Evolutionary conservation across 345 rosid genomes (phyloP), one percentile per base, ranked within the genome.

Genomic region (thale cress (Arabidopsis thaliana)): DNA sequence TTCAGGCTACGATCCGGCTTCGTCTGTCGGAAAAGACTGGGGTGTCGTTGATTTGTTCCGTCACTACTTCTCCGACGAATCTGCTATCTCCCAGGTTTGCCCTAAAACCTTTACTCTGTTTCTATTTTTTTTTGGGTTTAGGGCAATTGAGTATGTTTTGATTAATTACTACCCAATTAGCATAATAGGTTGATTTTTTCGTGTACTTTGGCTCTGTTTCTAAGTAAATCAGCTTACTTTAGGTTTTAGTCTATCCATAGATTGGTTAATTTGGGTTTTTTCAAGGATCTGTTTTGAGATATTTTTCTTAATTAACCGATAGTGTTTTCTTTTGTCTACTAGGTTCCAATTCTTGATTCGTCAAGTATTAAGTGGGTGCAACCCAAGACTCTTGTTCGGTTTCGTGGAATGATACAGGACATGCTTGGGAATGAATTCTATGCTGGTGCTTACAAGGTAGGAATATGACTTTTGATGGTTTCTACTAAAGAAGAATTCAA

Each of bases 361-460:
- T 76, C 78, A 49, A 88, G 77, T 12, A 32, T 90, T 42, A 78
- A 74, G 56, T 85, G 84, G 83, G 30, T 95, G 63, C 89, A 85
- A 72, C 90, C 93, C 22, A 81, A 89, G 23, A 87, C 84, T 20
- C 88, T 95, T 3, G 96, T 95, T 8, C 79, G 99, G 50, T 95
- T 87, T 59, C 87, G 93, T 8, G 97, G 97, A 72, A 92, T 95
- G 99, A 81, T 95, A 52, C 99, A 95, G 62, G 99, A 95, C 75
- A 92, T 95, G 97, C 73, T 92, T 85, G 97, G 97, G 52, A 92
- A 92, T 85, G 99, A 92, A 73, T 87, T 95, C 64, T 95, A 95
- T 65, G 96, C 84, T 11, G 99, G 99, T 79, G 93, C 93, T 77
- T 85, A 77, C 62, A 91, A 86, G 91, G 98, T 91, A 57, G 28